Evolutionary conservation across 2,329 filamentous ascomycete species (phyloP).

Genomic region (Polychaeton citri): DNA sequence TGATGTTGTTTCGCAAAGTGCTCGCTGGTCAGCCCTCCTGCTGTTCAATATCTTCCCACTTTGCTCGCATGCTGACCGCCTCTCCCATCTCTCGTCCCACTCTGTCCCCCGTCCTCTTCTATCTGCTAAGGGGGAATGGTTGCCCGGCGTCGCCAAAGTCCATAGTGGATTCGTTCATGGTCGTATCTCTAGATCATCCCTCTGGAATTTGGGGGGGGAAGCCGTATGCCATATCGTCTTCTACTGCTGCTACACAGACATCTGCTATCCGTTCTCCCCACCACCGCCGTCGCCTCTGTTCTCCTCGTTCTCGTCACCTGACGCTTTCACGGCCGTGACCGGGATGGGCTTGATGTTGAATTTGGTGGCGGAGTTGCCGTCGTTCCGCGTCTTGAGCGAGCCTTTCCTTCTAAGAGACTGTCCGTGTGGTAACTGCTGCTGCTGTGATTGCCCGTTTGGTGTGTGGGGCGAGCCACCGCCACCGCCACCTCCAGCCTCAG

Average conservation of each 20-base stretch:
- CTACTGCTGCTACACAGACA: neutral
- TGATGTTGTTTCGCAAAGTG: too few species aligned
- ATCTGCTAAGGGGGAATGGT: too few species aligned
- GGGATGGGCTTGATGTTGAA: slow-evolving; percentile 15
- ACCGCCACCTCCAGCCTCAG: neutral
- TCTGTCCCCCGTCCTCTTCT: too few species aligned
- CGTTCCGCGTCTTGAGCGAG: slow-evolving; percentile 30
- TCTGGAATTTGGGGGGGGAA: too few species aligned
- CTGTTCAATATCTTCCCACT: too few species aligned
- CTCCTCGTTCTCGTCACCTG: neutral
- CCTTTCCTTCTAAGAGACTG: slow-evolving; percentile 29
- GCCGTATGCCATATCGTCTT: too few species aligned
- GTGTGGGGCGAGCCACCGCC: neutral
- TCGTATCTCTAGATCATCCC: too few species aligned
- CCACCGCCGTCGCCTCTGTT: neutral
- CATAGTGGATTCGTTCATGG: too few species aligned
- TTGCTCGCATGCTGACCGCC: too few species aligned
- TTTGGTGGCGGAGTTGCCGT: slow-evolving; percentile 25
- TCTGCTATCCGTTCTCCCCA: neutral
- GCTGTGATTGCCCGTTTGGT: slow-evolving; percentile 10
- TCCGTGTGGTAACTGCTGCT: slow-evolving; percentile 3
- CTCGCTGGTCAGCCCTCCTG: too few species aligned
- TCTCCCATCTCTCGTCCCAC: too few species aligned
- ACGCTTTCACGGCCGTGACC: slow-evolving; percentile 3
- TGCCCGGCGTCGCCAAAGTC: too few species aligned